Evolutionary conservation across 805 yeast genomes (phyloP).

Genomic region (Lachancea meyersii): DNA sequence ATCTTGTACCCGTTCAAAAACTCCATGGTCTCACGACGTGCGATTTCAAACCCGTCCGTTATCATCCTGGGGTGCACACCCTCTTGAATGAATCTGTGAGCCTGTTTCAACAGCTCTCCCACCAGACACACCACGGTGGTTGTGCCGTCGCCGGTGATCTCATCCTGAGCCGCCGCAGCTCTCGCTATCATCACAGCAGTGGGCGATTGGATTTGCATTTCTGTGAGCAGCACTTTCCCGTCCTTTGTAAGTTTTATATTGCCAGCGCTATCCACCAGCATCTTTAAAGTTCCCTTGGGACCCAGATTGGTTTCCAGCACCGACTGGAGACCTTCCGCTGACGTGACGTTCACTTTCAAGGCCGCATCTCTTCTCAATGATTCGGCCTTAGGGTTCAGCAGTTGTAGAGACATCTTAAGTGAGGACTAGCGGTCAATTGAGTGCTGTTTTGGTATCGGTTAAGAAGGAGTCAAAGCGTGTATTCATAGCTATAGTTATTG

Average conservation of each 20-base stretch:
- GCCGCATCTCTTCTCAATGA: conserved; percentile 95
- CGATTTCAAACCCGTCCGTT: conserved; percentile 91
- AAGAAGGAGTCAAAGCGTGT: background rate
- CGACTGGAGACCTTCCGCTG: conserved; percentile 94
- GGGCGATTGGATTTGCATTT: conserved; percentile 94
- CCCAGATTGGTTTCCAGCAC: conserved; percentile 90
- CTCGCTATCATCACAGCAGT: conserved; percentile 90
- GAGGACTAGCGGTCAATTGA: background rate
- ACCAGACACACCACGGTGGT: conserved; percentile 91
- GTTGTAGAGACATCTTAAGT: conserved; percentile 56
- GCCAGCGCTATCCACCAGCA: conserved; percentile 96
- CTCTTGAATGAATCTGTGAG: conserved; percentile 83
- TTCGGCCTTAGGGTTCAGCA: conserved; percentile 95
- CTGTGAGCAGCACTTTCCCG: conserved; percentile 87
- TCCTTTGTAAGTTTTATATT: conserved; percentile 92
- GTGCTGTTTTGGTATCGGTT: background rate
- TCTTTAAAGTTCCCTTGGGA: conserved; percentile 93
- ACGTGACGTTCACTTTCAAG: conserved; percentile 85
- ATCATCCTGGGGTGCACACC: conserved; percentile 94
- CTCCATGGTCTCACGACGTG: conserved; percentile 67
- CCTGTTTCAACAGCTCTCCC: conserved; percentile 91
- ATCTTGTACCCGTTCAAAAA: conserved; percentile 63
- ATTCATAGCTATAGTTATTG: no score
- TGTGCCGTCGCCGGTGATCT: conserved; percentile 98
- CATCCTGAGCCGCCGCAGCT: conserved; percentile 98